Evolutionary conservation across 2,329 filamentous ascomycete species (phyloP).

Genomic region (Ambrosiella xylebori): DNA sequence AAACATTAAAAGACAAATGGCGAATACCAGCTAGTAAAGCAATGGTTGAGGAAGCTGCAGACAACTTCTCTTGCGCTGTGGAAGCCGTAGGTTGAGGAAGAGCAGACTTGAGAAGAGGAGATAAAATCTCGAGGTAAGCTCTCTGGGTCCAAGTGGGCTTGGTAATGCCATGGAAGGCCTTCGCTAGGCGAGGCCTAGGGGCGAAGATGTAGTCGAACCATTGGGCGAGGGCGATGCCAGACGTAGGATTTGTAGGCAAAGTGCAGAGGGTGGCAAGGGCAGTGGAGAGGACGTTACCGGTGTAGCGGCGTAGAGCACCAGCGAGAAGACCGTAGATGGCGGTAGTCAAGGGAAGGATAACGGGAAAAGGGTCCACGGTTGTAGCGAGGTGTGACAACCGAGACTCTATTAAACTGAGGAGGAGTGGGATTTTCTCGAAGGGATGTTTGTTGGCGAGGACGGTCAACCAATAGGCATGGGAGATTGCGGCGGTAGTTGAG

Average conservation of each 20-base stretch:
- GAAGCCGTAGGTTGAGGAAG: conserved; percentile 18
- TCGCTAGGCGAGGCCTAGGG: conserved; percentile 22
- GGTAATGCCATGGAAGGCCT: conserved; percentile 26
- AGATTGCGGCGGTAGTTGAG: conserved; percentile 13
- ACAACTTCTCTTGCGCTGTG: conserved; percentile 17
- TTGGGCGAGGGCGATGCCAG: conserved; percentile 25
- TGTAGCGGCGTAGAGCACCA: conserved; percentile 24
- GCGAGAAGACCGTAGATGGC: conserved; percentile 17
- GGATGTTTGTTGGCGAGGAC: conserved; percentile 30
- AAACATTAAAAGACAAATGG: conserved; percentile 33
- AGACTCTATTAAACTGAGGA: conserved; percentile 15
- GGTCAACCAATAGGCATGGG: conserved; percentile 19
- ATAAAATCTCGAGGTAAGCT: conserved; percentile 29
- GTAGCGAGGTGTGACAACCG: neutral
- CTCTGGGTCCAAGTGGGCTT: conserved; percentile 33
- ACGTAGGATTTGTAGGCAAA: conserved; percentile 19
- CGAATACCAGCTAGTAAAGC: conserved; percentile 31
- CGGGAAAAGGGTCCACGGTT: neutral
- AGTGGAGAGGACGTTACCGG: conserved; percentile 20
- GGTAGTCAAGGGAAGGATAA: conserved; percentile 5
- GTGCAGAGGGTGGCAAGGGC: conserved; percentile 22
- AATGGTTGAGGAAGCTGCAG: conserved; percentile 26
- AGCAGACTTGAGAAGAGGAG: conserved; percentile 28
- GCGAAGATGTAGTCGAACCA: conserved; percentile 27
- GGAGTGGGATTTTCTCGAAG: conserved; percentile 19